These are phyloP conservation scores for Alternaria rosae DNA, from an alignment of 2,329 filamentous ascomycete genomes.

Conservation along the genomic window DNA sequence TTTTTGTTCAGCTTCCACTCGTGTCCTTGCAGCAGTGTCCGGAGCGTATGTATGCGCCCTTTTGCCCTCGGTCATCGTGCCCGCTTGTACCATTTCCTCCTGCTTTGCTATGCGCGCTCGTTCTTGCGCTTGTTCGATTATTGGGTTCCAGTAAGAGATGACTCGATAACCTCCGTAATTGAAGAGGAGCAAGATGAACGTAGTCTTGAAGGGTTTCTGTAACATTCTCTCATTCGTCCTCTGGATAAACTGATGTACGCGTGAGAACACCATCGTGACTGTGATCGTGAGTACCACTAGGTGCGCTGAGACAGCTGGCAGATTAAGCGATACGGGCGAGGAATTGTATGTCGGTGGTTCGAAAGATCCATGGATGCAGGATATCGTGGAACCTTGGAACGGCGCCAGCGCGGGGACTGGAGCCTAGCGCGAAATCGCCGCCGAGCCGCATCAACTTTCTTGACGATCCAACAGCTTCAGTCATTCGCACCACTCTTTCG, in stretches of 20 bases:
- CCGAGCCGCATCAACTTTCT: conserved; percentile 23
- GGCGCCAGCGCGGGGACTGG: conserved; percentile 23
- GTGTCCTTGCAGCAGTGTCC: conserved; percentile 6
- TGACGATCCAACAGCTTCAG: conserved; percentile 4
- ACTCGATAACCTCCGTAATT: conserved; percentile 40
- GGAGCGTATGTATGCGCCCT: conserved; percentile 12
- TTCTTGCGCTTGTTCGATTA: conserved; percentile 29
- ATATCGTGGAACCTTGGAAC: conserved; percentile 6
- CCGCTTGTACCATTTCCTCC: conserved; percentile 25
- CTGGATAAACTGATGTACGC: conserved; percentile 20
- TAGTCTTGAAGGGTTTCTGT: conserved; percentile 20
- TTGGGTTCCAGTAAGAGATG: conserved; percentile 36
- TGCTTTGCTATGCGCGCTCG: not conserved
- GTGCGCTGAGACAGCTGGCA: conserved; percentile 1
- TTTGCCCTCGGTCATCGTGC: conserved; percentile 17
- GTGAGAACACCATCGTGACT: conserved; percentile 21
- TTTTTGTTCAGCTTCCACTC: conserved; percentile 7
- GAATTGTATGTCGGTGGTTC: conserved; percentile 4
- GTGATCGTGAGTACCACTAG: not conserved
- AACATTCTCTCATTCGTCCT: not conserved
- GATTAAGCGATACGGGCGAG: conserved; percentile 1
- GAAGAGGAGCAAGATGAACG: conserved; percentile 25
- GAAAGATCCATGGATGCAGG: not conserved
- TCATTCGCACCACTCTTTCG: not conserved
- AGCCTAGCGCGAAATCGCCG: conserved; percentile 22